Percentiles rank a stretch among this genome's conserved stretches.
These are phyloP conservation scores for Nidula microcarpa DNA, from an alignment of 768 basidiomycete species.

Conservation along the genomic window DNA sequence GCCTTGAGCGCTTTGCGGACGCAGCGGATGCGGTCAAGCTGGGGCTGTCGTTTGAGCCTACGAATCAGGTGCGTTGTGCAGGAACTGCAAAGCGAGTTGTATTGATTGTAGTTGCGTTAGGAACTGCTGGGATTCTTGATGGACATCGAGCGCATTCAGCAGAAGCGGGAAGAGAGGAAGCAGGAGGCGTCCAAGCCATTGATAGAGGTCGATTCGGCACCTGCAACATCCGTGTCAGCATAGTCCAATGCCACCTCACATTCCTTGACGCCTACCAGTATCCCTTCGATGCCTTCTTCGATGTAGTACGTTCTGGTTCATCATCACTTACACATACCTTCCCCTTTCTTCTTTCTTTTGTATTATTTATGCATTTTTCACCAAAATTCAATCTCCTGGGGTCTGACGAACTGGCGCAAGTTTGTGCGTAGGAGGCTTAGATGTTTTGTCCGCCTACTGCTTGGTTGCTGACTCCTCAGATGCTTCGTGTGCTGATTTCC, in stretches of 20 bases:
- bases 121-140: slow-evolving; percentile 23
- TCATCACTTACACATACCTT: no score
- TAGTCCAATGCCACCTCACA: background rate
- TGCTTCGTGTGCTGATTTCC: no score
- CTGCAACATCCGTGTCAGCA: background rate
- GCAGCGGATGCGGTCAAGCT: slow-evolving; percentile 79
- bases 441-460: no score
- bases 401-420: no score
- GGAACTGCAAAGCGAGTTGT: background rate
- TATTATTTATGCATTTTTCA: no score
- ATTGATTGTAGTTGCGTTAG: slow-evolving; percentile 5
- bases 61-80: slow-evolving; percentile 33
- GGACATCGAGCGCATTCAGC: slow-evolving; percentile 29
- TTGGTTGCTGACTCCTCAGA: no score
- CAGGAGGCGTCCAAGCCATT: slow-evolving; percentile 1
- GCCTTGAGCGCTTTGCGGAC: slow-evolving; percentile 63
- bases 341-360: no score
- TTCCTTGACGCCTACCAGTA: no score
- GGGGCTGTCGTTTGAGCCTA: slow-evolving; percentile 80
- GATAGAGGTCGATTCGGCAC: background rate
- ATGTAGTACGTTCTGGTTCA: no score
- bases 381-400: no score
- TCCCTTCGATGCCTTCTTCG: no score
- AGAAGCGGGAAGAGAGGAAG: slow-evolving; percentile 14
- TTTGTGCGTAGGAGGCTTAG: no score